Evolutionary conservation across 441 rosid genomes (phyloP), one percentile per base, ranked within the genome.

Genomic region (Macaranga tanarius): DNA sequence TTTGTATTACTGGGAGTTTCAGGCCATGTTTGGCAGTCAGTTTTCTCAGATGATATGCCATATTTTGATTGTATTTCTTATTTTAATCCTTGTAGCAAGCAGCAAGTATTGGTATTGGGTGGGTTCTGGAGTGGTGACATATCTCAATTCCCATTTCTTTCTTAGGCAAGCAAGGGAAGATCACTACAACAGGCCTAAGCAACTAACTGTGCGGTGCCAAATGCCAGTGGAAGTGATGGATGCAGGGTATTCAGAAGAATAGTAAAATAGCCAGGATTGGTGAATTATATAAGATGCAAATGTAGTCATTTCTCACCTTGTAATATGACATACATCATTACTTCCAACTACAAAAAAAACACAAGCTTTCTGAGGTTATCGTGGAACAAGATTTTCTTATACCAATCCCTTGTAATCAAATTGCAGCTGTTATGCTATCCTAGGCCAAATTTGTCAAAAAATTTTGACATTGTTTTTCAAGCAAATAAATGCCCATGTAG

Each of bases 1-100:
- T 56, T 52, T 64, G 38, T 73, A 34, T 57, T 69, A 70, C 67
- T 71, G 60, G 26, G 6, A 50, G 48, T 66, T 6, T n/a, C n/a
- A 11, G 26, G 50, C 28, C 17, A 23, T 22, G 42, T 42, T 42
- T 4, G 22, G 54, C 40, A 2, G 3, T 45, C 17, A 47, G 6
- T 25, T 45, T 59, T 60, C 66, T 47, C 28, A 26, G 47, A 25
- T 20, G 10, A 17, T 16, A 7, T 45, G 20, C 19, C 1, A 26
- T 17, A 44, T 11, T 42, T 69, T 7, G 11, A 5, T 26, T 34
- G 6, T 0, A n/a, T 58, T n/a, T n/a, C 3, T 20, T 69, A 10
- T 22, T 44, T 31, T 19, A 9, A 42, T 45, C 17, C 26, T 45
- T 7, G 51, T 7, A 55, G 15, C 3, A 6, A 52, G 10, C 4